Base-by-base conservation (phyloP, 2,329 filamentous ascomycete genomes). In the Fusarium nurragi region DNA sequence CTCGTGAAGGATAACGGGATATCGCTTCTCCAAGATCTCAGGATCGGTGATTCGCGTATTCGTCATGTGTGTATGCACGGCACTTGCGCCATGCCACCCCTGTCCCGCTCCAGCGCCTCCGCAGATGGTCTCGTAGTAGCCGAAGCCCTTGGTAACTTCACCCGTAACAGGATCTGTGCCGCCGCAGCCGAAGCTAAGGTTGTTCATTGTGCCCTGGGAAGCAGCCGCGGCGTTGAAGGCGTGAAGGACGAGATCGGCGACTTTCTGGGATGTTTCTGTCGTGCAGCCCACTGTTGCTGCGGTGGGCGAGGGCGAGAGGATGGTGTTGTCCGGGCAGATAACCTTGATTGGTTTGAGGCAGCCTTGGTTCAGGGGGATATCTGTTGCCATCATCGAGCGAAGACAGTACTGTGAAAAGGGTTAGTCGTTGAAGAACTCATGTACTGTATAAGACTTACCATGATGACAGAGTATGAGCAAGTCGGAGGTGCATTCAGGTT, bases 161-260 rank as follows among this genome's bases (percentile, higher is more conserved):
- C 72, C 71, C 0, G 70, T 73, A 3, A 58, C 58, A 1, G 60
- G 62, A 11, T 74, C 72, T 5, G 69, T 68, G 4, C 76, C 76
- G 19, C 87, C 88, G 69, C 91, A 91, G 50, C 90, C 91, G 70
- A 94, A 94, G 1, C 90, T 93, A 13, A 94, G 80, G 71, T 93
- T 93, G 76, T 94, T 94, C 74, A 88, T 90, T 71, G 91, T 90
- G n/a, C 91, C 91, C 68, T 94, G 91, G 0, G 83, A 88, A 3
- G 91, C 91, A 2, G 90, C 90, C 54, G 88, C 91, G 2, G 90
- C 90, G 48, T 84, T 81, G 81, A 93, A 93, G 2, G 90, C 90
- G 67, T 89, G 90, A 40, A 94, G 82, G 2, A 94, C 89, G 2
- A 93, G 89, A 70, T 93, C 91, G 7, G 74, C 71, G 3, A 77